Evolutionary conservation across 108 stramenopile species (phyloP).

Genomic region (Cyclotella baltica): DNA sequence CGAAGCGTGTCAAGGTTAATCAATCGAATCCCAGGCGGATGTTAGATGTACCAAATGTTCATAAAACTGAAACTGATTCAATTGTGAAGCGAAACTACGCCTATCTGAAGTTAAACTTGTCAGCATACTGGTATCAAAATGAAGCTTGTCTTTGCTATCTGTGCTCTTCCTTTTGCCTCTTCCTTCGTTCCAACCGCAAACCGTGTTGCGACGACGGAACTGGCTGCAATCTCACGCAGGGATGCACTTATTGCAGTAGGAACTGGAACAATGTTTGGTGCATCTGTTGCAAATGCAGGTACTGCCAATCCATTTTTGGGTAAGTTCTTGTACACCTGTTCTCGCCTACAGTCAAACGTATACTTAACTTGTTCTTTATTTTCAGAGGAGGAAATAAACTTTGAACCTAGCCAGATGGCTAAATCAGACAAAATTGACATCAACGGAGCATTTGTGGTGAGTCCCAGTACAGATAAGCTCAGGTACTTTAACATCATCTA

Average conservation of each 20-base stretch:
- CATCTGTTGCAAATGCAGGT: not conserved
- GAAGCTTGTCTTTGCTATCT: slow-evolving; percentile 3
- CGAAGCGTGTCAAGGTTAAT: too few species aligned
- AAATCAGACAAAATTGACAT: slow-evolving; percentile 68
- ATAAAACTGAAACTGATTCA: too few species aligned
- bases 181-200: not conserved
- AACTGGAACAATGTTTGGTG: not conserved
- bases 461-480: too few species aligned
- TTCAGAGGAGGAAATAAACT: slow-evolving; percentile 22
- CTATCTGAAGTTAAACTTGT: too few species aligned
- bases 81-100: too few species aligned
- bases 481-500: too few species aligned
- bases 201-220: not conserved
- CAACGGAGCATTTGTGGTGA: slow-evolving; percentile 18
- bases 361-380: not conserved
- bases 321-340: not conserved
- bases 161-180: not conserved
- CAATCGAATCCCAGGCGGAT: too few species aligned
- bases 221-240: not conserved
- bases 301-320: not conserved
- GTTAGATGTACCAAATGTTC: too few species aligned
- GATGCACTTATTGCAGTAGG: not conserved
- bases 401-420: slow-evolving; percentile 62
- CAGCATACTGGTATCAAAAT: not conserved
- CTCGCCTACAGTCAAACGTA: not conserved